A percentile compares a stretch with the other conserved stretches of the same genome.
These are phyloP conservation scores for Pseudocercospora crystallina DNA, from an alignment of 2,329 filamentous ascomycete genomes.

Conservation along the genomic window DNA sequence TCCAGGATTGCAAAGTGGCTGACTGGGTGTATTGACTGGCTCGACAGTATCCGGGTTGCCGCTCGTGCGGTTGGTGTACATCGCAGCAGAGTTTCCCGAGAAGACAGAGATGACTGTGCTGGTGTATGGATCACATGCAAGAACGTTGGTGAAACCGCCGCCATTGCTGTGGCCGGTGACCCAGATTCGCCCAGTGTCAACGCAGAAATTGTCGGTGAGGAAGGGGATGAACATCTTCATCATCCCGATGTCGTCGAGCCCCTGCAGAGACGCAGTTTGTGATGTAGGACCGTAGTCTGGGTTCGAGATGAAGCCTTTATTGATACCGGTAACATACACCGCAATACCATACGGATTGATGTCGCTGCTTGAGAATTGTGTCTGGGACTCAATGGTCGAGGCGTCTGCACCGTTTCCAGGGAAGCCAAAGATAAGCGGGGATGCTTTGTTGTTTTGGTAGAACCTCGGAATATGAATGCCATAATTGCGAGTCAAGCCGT, in stretches of 20 bases:
- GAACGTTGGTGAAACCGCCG: constrained; percentile 48
- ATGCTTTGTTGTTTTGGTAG: constrained; percentile 39
- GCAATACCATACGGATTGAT: constrained; percentile 46
- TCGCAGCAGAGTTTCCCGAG: constrained; percentile 48
- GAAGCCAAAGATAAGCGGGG: constrained; percentile 47
- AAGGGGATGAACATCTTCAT: constrained; percentile 42
- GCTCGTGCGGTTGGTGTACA: constrained; percentile 38
- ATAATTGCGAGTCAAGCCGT: constrained; percentile 36
- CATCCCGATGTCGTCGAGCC: constrained; percentile 43
- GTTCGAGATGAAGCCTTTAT: constrained; percentile 17
- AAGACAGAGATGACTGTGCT: constrained; percentile 49
- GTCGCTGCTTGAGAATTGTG: constrained; percentile 43
- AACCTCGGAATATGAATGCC: constrained; percentile 38
- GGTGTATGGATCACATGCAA: constrained; percentile 47
- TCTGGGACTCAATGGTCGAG: constrained; percentile 40
- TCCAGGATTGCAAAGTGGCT: constrained; percentile 24
- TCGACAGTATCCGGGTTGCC: constrained; percentile 25
- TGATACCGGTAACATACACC: constrained; percentile 43
- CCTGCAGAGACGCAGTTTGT: not conserved
- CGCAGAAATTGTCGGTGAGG: constrained; percentile 44
- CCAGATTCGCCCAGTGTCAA: constrained; percentile 47
- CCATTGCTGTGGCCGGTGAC: constrained; percentile 55
- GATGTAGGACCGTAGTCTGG: constrained; percentile 15
- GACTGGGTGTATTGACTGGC: constrained; percentile 25
- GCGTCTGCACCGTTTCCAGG: constrained; percentile 43